Evolutionary conservation across 2,329 filamentous ascomycete genomes (phyloP), one percentile per base, ranked within the genome.

Genomic region (Pseudocercospora musae): DNA sequence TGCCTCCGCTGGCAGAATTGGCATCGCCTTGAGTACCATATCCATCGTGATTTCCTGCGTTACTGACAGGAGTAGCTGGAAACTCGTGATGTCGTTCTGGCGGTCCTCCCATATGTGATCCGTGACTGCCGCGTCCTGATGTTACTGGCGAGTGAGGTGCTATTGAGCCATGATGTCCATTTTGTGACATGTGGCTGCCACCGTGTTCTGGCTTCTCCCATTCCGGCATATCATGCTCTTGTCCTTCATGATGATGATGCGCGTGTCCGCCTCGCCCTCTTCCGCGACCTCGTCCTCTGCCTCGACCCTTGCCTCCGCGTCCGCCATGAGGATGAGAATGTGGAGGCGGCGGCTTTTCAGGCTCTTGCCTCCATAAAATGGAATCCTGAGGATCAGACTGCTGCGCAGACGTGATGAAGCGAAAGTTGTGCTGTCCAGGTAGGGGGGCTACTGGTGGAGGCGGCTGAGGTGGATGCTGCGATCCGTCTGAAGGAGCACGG

Each of bases 161-260:
- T 18, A 40, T 52, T 8, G 60, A 58, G 21, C 59, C 61, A 50
- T 71, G 65, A 62, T 73, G 76, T 6, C 75, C 75, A 33, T 77
- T 75, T n/a, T 75, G 73, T 13, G 73, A 73, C 46, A 67, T 61
- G 18, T 76, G 77, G 25, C 74, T 74, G 13, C 75, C 73, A 4
- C 70, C 66, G 73, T 74, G 77, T 27, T 76, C 73, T 29, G 66
- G 27, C 48, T 71, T 72, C 56, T 80, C 78, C 78, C 77, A 79
- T 52, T 79, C 79, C 20, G 78, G 74, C 20, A 76, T 74, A 29
- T 69, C 71, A 8, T 74, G 68, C 50, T 76, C 71, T 59, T 69
- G 66, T 42, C 53, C 61, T 49, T 72, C 66, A 5, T 63, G 37
- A 13, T 60, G 58, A 66, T 64, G 75, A 60, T 21, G 21, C 42